These are phyloP conservation scores for Pichia heedii DNA, from an alignment of 805 yeast species.

Conservation along the genomic window DNA sequence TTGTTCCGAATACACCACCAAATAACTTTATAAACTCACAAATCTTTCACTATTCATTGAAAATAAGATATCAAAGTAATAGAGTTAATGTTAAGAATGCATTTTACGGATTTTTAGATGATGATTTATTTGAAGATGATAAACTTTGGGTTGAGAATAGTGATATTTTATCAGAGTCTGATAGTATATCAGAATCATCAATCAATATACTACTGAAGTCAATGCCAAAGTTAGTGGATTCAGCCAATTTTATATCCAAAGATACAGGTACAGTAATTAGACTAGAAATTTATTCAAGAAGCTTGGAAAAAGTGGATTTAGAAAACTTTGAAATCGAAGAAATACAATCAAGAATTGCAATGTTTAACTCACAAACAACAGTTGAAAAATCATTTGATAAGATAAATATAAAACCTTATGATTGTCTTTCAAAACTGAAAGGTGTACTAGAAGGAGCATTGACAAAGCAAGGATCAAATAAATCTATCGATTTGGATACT, in stretches of 20 bases:
- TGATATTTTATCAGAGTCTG: conserved; percentile 1
- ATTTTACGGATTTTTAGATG: conserved; percentile 22
- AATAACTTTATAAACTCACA: conserved; percentile 12
- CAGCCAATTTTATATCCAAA: conserved; percentile 38
- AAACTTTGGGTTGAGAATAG: conserved; percentile 4
- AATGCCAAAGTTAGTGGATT: conserved; percentile 33
- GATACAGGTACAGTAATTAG: conserved; percentile 40
- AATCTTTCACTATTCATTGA: conserved; percentile 22
- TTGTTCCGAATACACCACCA: conserved; percentile 15
- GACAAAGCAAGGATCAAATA: conserved; percentile 35
- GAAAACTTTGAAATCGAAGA: conserved; percentile 37
- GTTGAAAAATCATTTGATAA: conserved; percentile 7
- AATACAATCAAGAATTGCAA: conserved; percentile 43
- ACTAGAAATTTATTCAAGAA: conserved; percentile 43
- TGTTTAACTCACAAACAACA: conserved; percentile 20
- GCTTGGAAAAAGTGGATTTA: conserved; percentile 40
- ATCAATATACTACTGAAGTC: conserved; percentile 14
- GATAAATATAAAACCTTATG: conserved; percentile 29
- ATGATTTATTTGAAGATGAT: conserved; percentile 21
- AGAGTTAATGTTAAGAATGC: conserved; percentile 15
- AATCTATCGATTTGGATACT: conserved; percentile 46
- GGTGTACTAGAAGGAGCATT: conserved; percentile 65
- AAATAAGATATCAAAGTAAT: conserved; percentile 17
- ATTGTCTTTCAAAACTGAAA: conserved; percentile 50
- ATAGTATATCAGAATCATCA: conserved; percentile 7